Conservation (phyloP, 805 yeast genomes). For the Hanseniaspora mollemarum region DNA sequence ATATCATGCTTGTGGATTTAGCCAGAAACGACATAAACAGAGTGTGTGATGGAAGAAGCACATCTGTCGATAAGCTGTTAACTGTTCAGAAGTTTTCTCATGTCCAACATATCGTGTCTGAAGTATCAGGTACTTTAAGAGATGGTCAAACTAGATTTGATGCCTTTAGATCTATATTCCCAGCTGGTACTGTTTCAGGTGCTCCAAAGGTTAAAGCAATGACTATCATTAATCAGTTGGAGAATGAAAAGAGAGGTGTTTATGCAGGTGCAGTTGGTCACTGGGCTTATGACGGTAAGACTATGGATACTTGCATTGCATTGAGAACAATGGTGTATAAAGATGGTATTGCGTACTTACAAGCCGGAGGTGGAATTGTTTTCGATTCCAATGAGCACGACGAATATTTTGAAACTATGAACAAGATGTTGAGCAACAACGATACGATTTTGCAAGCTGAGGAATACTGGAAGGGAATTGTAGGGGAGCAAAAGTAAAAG, state of each 20-base stretch:
- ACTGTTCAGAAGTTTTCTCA: slow-evolving; percentile 90
- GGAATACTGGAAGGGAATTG: slow-evolving; percentile 49
- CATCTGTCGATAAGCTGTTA: slow-evolving; percentile 76
- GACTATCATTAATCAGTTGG: slow-evolving; percentile 85
- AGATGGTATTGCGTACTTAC: slow-evolving; percentile 80
- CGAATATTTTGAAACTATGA: slow-evolving; percentile 92
- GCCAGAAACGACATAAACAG: slow-evolving; percentile 95
- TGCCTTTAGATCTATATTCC: slow-evolving; percentile 95
- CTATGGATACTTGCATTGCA: slow-evolving; percentile 97
- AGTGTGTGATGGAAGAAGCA: slow-evolving; percentile 77
- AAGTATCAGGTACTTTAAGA: slow-evolving; percentile 85
- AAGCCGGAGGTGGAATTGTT: slow-evolving; percentile 99
- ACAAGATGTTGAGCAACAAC: slow-evolving; percentile 90
- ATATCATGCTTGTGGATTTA: slow-evolving; percentile 94
- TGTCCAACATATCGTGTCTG: slow-evolving; percentile 92
- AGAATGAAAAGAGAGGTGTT: slow-evolving; percentile 85
- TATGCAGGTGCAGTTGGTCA: slow-evolving; percentile 99
- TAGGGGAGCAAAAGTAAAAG: slow-evolving; percentile 21
- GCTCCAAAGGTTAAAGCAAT: slow-evolving; percentile 97
- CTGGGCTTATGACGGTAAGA: slow-evolving; percentile 90
- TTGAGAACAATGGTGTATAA: slow-evolving; percentile 92
- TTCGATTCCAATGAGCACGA: slow-evolving; percentile 89
- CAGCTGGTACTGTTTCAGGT: slow-evolving; percentile 98
- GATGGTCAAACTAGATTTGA: slow-evolving; percentile 80
- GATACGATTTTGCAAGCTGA: slow-evolving; percentile 89